Conservation (phyloP, 345 rosid species). For the Cardiospermum halicacabum region DNA sequence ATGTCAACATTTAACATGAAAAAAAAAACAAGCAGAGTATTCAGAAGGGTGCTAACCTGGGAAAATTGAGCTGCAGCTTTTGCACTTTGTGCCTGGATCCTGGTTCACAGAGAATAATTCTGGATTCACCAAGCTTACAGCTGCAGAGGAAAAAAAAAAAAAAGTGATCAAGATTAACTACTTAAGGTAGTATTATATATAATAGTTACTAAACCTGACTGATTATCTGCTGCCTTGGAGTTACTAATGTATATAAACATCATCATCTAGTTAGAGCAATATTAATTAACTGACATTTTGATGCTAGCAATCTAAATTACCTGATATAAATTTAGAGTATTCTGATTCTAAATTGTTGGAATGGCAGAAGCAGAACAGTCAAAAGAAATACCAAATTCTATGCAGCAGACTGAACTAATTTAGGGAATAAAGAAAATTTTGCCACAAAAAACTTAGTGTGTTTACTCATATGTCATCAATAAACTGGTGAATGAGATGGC, state of each 20-base stretch:
- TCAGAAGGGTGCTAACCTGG: constrained; percentile 46
- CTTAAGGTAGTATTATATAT: neutral
- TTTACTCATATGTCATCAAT: neutral
- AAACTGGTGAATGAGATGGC: constrained; percentile 13
- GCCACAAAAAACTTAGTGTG: neutral
- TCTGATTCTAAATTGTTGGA: neutral
- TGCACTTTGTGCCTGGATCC: constrained; percentile 80
- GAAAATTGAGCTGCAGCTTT: constrained; percentile 92
- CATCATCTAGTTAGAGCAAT: neutral
- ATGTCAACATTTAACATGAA: neutral
- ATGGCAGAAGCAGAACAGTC: neutral
- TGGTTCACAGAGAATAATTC: constrained; percentile 77
- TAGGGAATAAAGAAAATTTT: neutral
- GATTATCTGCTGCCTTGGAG: neutral
- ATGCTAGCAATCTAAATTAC: neutral
- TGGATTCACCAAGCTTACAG: constrained; percentile 88
- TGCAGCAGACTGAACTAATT: neutral
- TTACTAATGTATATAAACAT: neutral
- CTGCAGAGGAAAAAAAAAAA: constrained; percentile 31
- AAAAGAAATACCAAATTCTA: neutral
- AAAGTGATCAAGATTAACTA: constrained; percentile 3
- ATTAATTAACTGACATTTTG: neutral
- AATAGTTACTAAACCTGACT: neutral
- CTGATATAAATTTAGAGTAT: neutral
- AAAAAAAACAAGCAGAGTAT: neutral